Conservation (phyloP, 352 stramenopile species). For the Phytopythium aichiense region DNA sequence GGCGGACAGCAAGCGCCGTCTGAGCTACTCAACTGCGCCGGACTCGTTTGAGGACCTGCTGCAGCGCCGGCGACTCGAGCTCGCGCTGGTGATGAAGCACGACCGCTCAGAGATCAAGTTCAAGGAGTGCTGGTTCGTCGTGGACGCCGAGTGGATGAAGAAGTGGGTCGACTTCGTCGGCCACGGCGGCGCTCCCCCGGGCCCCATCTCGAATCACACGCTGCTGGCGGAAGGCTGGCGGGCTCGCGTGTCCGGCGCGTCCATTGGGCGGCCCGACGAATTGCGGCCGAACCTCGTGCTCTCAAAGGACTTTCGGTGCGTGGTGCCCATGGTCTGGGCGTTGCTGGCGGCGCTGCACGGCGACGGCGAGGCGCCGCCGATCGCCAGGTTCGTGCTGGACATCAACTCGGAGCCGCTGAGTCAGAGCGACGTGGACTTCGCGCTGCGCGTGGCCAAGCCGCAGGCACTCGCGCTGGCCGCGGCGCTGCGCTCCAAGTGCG, state of each 20-base stretch:
- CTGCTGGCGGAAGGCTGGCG: conserved; percentile 43
- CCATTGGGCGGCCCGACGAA: conserved; percentile 32
- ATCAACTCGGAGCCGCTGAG: conserved; percentile 19
- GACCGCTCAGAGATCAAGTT: conserved; percentile 49
- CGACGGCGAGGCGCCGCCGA: conserved; percentile 28
- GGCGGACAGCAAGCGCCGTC: conserved; percentile 9
- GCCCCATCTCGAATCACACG: conserved; percentile 59
- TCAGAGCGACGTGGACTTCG: conserved; percentile 11
- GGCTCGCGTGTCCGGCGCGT: conserved; percentile 9
- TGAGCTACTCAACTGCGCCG: conserved; percentile 17
- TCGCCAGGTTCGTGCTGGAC: conserved; percentile 25
- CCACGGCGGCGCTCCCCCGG: conserved; percentile 42
- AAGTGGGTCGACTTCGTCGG: conserved; percentile 56
- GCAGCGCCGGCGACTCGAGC: conserved; percentile 62
- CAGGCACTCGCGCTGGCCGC: conserved; percentile 26
- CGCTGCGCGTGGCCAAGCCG: conserved; percentile 24
- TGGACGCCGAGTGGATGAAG: conserved; percentile 64
- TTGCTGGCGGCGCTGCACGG: conserved; percentile 61
- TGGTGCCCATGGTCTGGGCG: conserved; percentile 77
- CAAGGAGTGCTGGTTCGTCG: conserved; percentile 71
- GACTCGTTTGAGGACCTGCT: conserved; percentile 35
- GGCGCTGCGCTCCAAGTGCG: conserved; percentile 38
- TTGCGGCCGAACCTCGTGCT: conserved; percentile 36
- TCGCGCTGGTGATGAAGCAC: conserved; percentile 57
- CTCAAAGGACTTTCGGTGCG: conserved; percentile 57